phyloP scores from a whole-genome alignment of 805 yeast genomes.

The Candida railenensis region DNA sequence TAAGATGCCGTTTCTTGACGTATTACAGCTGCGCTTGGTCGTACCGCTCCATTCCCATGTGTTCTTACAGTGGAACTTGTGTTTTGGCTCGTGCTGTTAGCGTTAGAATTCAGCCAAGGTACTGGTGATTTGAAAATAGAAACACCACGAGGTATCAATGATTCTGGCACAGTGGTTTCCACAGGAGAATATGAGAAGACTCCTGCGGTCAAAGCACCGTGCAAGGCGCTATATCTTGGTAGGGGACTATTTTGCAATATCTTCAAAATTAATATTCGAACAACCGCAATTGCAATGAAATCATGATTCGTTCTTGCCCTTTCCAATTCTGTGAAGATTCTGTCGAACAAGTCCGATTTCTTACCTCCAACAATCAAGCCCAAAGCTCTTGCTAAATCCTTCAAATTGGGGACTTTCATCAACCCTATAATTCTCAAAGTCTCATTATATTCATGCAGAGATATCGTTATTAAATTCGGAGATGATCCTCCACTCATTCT shows the following conservation, averaged over 20 bases:
- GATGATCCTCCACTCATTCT: neutral
- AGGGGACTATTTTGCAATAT: slow-evolving; percentile 32
- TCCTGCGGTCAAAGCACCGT: slow-evolving; percentile 28
- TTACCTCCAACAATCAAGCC: slow-evolving; percentile 54
- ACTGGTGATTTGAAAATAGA: neutral
- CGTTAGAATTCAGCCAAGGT: neutral
- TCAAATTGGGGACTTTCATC: slow-evolving; percentile 52
- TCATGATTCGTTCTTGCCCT: slow-evolving; percentile 42
- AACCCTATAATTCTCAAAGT: neutral
- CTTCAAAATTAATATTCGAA: slow-evolving; percentile 43
- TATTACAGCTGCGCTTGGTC: neutral
- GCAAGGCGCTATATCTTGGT: slow-evolving; percentile 35
- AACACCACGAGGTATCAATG: slow-evolving; percentile 12
- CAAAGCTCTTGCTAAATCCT: slow-evolving; percentile 49
- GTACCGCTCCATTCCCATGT: neutral
- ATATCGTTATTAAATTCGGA: neutral
- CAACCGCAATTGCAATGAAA: slow-evolving; percentile 42
- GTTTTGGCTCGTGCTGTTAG: neutral
- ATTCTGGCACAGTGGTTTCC: neutral
- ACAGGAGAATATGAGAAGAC: slow-evolving; percentile 15
- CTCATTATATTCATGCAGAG: slow-evolving; percentile 5
- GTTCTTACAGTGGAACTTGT: neutral
- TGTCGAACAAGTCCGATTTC: slow-evolving; percentile 58
- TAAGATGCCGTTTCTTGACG: slow-evolving; percentile 8
- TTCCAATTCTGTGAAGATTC: slow-evolving; percentile 47